These are phyloP conservation scores for Candida coleopterorum DNA, from an alignment of 805 yeast genomes.

Conservation along the genomic window DNA sequence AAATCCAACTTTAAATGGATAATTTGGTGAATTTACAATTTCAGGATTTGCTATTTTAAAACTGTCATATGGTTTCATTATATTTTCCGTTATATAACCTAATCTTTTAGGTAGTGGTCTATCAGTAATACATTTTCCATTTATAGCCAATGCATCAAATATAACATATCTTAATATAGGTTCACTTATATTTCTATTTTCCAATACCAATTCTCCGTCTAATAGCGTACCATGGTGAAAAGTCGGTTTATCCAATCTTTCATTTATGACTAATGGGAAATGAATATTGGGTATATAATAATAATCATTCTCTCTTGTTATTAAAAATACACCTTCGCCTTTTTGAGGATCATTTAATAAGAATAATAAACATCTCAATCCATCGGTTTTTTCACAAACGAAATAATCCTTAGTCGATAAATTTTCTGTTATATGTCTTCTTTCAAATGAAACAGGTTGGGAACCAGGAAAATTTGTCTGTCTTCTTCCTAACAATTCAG, in stretches of 20 bases:
- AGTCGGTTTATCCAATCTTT: constrained; percentile 43
- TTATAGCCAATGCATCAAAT: constrained; percentile 86
- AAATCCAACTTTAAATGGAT: constrained; percentile 83
- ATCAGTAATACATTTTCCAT: constrained; percentile 65
- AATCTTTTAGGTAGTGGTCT: constrained; percentile 75
- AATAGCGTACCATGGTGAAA: constrained; percentile 84
- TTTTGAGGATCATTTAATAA: constrained; percentile 61
- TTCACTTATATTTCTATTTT: constrained; percentile 53
- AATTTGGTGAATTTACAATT: constrained; percentile 53
- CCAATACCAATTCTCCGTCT: constrained; percentile 91
- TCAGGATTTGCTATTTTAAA: constrained; percentile 69
- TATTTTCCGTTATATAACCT: constrained; percentile 77
- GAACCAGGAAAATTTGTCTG: constrained; percentile 80
- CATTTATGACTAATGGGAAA: constrained; percentile 56
- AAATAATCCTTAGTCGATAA: constrained; percentile 71
- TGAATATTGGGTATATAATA: constrained; percentile 78
- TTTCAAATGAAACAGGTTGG: constrained; percentile 89
- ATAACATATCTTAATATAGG: constrained; percentile 65
- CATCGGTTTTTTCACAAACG: constrained; percentile 96
- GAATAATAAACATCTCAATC: constrained; percentile 76
- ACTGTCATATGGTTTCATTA: constrained; percentile 76
- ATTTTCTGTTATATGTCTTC: constrained; percentile 62
- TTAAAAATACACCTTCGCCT: constrained; percentile 84
- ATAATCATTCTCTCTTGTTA: constrained; percentile 86
- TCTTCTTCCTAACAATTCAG: constrained; percentile 51